Base-by-base conservation (phyloP, 2,329 filamentous ascomycete genomes). In the Akanthomyces dipterigenus region DNA sequence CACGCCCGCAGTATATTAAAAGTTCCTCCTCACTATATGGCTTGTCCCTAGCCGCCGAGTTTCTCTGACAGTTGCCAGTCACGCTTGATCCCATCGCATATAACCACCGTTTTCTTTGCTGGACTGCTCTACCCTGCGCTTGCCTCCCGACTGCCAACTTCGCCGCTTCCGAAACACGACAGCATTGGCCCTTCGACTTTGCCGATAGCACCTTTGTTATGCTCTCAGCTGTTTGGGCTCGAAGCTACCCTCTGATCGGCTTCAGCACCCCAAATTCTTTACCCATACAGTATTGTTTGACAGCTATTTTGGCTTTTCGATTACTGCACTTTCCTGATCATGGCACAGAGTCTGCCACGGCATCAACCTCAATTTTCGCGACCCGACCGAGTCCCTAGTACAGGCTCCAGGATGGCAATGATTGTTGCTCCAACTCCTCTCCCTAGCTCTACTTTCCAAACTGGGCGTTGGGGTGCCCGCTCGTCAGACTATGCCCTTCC, bases 361-460 rank as follows among this genome's bases (percentile, higher is more conserved):
- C 68, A 68, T 66, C 65, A 65, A 64, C 63, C 70, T 62, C 70
- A 66, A 63, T 64, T 70, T 65, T 64, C 67, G 63, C 66, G 65
- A 64, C 60, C 68, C 64, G 66, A 64, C 62, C 65, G 70, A 65
- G 45, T 63, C 26, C 60, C 65, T 59, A 24, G 64, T 63, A 49
- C 65, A 67, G 62, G 66, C 64, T 63, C 69, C 70, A 80, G 76
- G 45, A 82, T 82, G 79, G 80, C 79, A 69, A 77, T 77, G 69
- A 73, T 82, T 66, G 75, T 78, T 64, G 81, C 80, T 72, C 70
- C 78, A 63, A 71, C 75, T 55, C 73, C 77, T 16, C 70, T 75
- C 56, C 70, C 75, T 42, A 74, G 77, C 64, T 68, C 75, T 55
- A 70, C 71, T 36, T 80, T 79, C 66, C 71, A 71, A 57, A 73